phyloP scores from a whole-genome alignment of 148 eudicot genomes.

The Persicaria maculosa region DNA sequence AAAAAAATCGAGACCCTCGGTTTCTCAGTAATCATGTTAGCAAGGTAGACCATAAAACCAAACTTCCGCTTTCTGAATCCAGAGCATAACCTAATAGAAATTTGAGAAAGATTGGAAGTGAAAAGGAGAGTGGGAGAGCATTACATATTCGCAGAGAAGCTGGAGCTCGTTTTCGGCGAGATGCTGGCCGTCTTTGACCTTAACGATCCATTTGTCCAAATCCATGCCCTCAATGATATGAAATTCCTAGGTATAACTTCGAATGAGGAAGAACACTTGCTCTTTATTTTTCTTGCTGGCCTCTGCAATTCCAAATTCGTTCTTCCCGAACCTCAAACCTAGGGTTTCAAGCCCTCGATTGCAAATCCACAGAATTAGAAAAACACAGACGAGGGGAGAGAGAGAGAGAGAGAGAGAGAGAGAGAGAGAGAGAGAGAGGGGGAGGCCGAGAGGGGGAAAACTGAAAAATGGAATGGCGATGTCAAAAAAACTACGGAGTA shows the following conservation, averaged over 20 bases:
- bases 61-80: neutral
- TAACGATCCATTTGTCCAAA: constrained; percentile 89
- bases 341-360: neutral
- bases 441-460: neutral
- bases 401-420: neutral
- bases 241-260: neutral
- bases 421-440: neutral
- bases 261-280: neutral
- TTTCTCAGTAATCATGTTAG: neutral
- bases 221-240: constrained; percentile 39
- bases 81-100: neutral
- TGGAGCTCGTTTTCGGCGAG: constrained; percentile 95
- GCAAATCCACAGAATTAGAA: neutral
- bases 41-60: neutral
- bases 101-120: neutral
- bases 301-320: neutral
- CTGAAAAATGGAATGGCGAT: neutral
- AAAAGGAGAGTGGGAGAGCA: constrained; percentile 8
- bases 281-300: neutral
- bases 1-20: neutral
- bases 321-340: neutral
- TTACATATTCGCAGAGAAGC: constrained; percentile 93
- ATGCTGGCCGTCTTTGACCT: constrained; percentile 96
- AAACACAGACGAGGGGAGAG: neutral
- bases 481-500: neutral